Evolutionary conservation across 2,329 filamentous ascomycete species (phyloP).

Genomic region (Fusarium sp.): DNA sequence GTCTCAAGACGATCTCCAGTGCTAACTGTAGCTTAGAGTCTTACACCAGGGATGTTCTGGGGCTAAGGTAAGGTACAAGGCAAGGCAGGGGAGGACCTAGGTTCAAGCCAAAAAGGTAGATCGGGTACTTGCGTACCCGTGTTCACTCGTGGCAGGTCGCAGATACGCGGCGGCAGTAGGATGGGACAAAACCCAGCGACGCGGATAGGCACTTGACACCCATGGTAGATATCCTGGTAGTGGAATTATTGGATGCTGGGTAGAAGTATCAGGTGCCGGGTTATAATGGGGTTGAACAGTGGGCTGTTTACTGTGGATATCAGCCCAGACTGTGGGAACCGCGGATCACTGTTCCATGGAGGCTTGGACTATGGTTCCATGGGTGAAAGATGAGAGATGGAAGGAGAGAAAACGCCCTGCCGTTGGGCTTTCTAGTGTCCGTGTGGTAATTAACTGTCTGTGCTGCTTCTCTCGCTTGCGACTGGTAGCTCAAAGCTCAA

Average conservation of each 20-base stretch:
- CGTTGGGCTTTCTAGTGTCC: slow-evolving; percentile 12
- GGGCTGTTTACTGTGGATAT: too few species aligned
- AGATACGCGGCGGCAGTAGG: slow-evolving; percentile 26
- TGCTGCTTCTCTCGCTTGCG: slow-evolving; percentile 4
- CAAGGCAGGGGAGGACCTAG: neutral
- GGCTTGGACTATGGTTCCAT: neutral
- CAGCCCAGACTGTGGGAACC: too few species aligned
- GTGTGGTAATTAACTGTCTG: neutral
- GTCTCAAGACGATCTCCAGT: neutral
- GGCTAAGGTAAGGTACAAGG: slow-evolving; percentile 9
- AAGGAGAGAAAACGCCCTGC: slow-evolving; percentile 12
- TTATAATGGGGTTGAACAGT: neutral
- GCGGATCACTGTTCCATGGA: neutral
- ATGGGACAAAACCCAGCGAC: slow-evolving; percentile 12
- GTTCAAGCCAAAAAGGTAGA: slow-evolving; percentile 14
- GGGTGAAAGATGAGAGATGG: neutral
- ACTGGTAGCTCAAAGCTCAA: slow-evolving; percentile 33
- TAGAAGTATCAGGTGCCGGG: neutral
- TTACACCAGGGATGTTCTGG: slow-evolving; percentile 12
- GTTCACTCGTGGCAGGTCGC: slow-evolving; percentile 18
- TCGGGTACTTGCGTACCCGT: slow-evolving; percentile 31
- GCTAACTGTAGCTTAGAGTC: slow-evolving; percentile 6
- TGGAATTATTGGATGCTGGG: neutral
- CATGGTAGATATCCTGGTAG: neutral
- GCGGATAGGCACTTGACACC: slow-evolving; percentile 22